Base-by-base conservation (phyloP, 371 early-diverging fungal genomes). In the Coemansia sp. region DNA sequence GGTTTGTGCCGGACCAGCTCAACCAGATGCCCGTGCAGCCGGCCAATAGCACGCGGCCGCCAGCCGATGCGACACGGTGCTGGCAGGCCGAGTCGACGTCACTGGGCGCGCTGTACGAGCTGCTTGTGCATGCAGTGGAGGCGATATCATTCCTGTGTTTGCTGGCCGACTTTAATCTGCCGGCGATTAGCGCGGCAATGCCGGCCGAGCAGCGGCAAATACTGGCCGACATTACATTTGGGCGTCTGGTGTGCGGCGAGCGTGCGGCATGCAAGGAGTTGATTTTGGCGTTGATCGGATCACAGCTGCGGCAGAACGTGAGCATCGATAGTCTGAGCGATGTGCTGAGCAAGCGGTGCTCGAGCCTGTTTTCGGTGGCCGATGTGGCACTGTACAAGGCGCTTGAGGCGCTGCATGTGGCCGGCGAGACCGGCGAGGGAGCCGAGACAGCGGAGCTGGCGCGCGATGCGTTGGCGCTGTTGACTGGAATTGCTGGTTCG, bases 341-440 rank as follows among this genome's bases (percentile, higher is more conserved):
- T 5, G 64, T 75, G 51, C 81, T 94, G 48, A 86, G 88, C 63
- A 71, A 85, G 30, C 83, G 86, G 18, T 94, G 94, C 74, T 87
- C 89, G 47, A 79, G 87, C 0, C 89, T 94, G 67, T 94, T 92
- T 74, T 83, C 82, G 7, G 69, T 83, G 2, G 85, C 83, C 18
- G 94, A 94, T 64, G 86, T 93, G n/a, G 72, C 85, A 0, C 84
- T 91, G 51, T 93, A 87, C 82, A 86, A 88, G 82, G 93, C 90
- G 9, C 79, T 86, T 3, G 89, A 91, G 73, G 77, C 81, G 40
- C 55, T 91, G 39, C 81, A 83, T 60, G 81, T 78, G 14, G 86
- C 89, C 0, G 69, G 69, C 4, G 65, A 79, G 16, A 72, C 79
- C 4, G 81, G 80, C 7, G 82, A 83, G 40, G 84, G 83, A 5